Conservation (phyloP, 345 rosid species). For the Hibiscus mutabilis region DNA sequence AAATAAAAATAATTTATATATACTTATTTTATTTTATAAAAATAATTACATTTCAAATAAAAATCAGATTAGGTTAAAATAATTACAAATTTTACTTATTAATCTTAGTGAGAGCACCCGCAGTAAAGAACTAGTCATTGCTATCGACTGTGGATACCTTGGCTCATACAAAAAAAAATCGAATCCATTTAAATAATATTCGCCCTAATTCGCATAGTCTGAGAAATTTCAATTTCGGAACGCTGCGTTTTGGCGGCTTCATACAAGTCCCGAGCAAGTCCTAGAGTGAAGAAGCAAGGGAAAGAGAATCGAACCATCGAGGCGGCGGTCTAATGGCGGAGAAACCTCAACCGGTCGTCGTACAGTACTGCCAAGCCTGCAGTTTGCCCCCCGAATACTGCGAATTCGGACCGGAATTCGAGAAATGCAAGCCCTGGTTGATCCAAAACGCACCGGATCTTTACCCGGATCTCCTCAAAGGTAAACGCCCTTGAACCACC, state of each 20-base stretch:
- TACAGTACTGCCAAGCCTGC: constrained; percentile 29
- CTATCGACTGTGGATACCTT: no score
- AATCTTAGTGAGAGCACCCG: no score
- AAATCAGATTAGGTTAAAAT: no score
- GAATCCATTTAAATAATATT: no score
- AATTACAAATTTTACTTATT: no score
- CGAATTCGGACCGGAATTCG: constrained; percentile 47
- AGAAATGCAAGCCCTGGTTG: constrained; percentile 46
- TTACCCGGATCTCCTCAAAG: constrained; percentile 40
- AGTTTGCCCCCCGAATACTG: constrained; percentile 45
- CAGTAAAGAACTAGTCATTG: no score
- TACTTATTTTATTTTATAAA: no score
- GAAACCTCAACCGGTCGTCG: constrained; percentile 34
- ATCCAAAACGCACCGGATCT: constrained; percentile 41
- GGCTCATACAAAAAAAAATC: no score
- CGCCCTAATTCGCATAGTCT: not conserved
- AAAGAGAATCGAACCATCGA: not conserved
- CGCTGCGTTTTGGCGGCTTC: not conserved
- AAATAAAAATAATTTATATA: no score
- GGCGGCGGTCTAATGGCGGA: constrained; percentile 23
- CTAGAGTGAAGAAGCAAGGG: not conserved
- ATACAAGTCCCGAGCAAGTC: not conserved
- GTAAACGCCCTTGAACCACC: constrained; percentile 6
- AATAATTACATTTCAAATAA: no score
- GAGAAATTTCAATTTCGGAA: not conserved